Evolutionary conservation across 2,329 filamentous ascomycete species (phyloP), one percentile per base, ranked within the genome.

Genomic region (Lasiodiplodia sp.): DNA sequence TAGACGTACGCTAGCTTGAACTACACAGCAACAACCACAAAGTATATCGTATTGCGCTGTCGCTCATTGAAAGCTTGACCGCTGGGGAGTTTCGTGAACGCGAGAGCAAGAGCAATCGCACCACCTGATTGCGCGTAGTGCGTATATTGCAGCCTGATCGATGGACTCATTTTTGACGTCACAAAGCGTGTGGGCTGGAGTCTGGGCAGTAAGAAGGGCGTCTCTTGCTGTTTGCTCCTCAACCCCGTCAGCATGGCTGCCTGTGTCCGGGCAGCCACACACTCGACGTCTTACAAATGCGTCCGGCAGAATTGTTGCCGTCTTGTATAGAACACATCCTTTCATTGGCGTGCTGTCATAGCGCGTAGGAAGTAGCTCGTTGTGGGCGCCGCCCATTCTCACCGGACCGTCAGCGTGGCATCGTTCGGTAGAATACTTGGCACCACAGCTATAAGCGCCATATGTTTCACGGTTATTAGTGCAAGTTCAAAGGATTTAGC

Each of bases 391-490:
- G 34, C 55, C 31, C n/a, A 38, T 21, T 38, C 55, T 57, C 18
- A 57, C 55, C 31, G 31, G 55, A n/a, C n/a, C 18, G 10, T 23
- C 18, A 18, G 55, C 55, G 31, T 38, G 55, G 55, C 55, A 38
- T 7, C 55, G 31, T 2, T 4, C 55, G 31, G 38, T 12, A 57
- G 37, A 6, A 16, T 12, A 12, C 25, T 31, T 31, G 53, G 53
- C 56, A 25, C 34, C 12, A 37, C 40, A 60, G 57, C 57, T 23
- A 23, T 62, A n/a, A 34, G 58, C 58, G 18, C 58, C 2, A 28
- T 14, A 40, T 18, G 40, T 49, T 34, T 34, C 57, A 21, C 31
- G 3, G 18, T 60, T 12, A 11, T 38, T 38, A 28, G 37, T 11
- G 10, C 28, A 28, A 53, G 31, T 6, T 18, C 16, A 38, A 16